Base-by-base conservation (phyloP, 2,329 filamentous ascomycete genomes). In the Periglandula ipomoeae region DNA sequence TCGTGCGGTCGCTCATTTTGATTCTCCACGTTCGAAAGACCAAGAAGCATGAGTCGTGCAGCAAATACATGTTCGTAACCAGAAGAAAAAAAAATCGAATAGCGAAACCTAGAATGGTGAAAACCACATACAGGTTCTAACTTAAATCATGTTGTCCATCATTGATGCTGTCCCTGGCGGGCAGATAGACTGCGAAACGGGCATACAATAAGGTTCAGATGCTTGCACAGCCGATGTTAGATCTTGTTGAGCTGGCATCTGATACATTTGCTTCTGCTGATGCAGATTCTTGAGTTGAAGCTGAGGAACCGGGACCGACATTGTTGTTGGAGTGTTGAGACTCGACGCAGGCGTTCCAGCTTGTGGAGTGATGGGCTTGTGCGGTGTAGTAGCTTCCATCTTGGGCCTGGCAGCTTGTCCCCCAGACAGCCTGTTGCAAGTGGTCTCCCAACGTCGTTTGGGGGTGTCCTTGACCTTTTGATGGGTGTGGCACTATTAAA, bases 401-500 rank as follows among this genome's bases (percentile, higher is more conserved):
- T 74, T 75, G 39, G 71, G 65, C 59, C 73, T 79, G 3, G 47
- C 8, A 69, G 62, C 60, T 70, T 70, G 47, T 65, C 68, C 24
- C 69, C 62, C 68, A 38, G 70, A 59, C 39, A 61, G 56, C 50
- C 50, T 50, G 42, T 26, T 46, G 32, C 38, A 74, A 56, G 71
- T 78, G 59, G 72, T 81, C 59, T 85, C 82, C 41, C 83, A 75
- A 47, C 81, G 74, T 45, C 82, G 75, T 65, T 87, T 87, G 3
- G 82, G 81, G 1, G 79, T 76, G 56, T 87, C 84, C 61, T 85
- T 86, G 61, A 83, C 75, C 64, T 87, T 87, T 15, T 79, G 78
- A 56, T 86, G 83, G 1, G 81, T 82, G 61, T 87, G 83, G 56
- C 84, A 87, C 82, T 84, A 53, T 55, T 34, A 40, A 37, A 5